These are phyloP conservation scores for Alternaria dauci DNA, from an alignment of 2,329 filamentous ascomycete genomes.

Conservation along the genomic window DNA sequence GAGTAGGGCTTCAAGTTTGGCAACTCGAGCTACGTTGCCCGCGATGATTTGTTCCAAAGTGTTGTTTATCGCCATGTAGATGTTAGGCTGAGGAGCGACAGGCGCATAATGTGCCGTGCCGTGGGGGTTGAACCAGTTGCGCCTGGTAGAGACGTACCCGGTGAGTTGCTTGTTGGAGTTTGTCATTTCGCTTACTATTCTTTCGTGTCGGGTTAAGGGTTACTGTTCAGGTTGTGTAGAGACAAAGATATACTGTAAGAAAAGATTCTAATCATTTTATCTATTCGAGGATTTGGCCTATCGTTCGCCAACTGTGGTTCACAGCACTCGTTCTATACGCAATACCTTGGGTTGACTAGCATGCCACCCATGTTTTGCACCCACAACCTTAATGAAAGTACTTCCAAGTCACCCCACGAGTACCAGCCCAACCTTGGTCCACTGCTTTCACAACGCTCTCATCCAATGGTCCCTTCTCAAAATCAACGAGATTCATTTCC, in stretches of 20 bases:
- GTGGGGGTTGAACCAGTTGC: not conserved
- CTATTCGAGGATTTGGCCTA: not conserved
- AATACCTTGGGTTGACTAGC: not conserved
- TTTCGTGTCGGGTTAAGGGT: not conserved
- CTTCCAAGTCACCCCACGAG: conserved; percentile 20
- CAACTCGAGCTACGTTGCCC: not conserved
- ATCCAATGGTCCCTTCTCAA: conserved; percentile 74
- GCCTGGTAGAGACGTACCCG: not conserved
- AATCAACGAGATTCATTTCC: conserved; percentile 62
- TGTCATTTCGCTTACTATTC: not conserved
- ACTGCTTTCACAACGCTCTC: conserved; percentile 45
- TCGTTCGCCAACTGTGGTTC: not conserved
- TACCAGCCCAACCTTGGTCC: conserved; percentile 67
- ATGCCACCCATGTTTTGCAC: not conserved
- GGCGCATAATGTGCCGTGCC: not conserved
- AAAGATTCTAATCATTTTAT: not conserved
- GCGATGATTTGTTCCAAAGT: not conserved
- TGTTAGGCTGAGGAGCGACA: not conserved
- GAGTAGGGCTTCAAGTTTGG: not conserved
- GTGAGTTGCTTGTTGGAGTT: not conserved
- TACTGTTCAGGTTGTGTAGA: not conserved
- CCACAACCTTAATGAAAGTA: conserved; percentile 20
- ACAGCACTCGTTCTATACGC: not conserved
- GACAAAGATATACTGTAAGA: no score
- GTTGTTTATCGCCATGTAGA: not conserved